Conservation (phyloP, 306 rosid genomes). For the Inga leiocalycina region DNA sequence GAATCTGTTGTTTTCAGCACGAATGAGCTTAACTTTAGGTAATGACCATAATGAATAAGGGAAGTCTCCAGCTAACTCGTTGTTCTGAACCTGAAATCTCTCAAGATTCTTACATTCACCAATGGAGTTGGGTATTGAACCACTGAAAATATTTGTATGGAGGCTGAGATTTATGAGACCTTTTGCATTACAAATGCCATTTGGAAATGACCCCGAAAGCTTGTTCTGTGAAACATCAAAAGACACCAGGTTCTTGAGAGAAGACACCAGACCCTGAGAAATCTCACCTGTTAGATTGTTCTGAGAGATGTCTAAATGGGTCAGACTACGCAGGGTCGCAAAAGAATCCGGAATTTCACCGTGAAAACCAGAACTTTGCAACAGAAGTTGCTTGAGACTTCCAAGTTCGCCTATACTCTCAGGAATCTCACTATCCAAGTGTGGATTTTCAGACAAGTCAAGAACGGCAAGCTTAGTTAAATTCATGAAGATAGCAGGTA, state of each 20-base stretch:
- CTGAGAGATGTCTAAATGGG: constrained; percentile 76
- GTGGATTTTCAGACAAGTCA: constrained; percentile 81
- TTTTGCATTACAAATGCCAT: constrained; percentile 64
- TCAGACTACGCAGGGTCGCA: constrained; percentile 57
- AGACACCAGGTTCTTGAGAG: constrained; percentile 74
- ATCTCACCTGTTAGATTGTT: constrained; percentile 79
- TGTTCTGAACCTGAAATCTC: constrained; percentile 92
- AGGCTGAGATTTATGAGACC: constrained; percentile 64
- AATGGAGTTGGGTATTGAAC: constrained; percentile 62
- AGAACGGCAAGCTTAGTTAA: constrained; percentile 71
- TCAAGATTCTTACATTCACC: constrained; percentile 76
- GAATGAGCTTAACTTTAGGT: constrained; percentile 78
- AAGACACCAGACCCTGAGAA: constrained; percentile 57
- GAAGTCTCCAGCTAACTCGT: constrained; percentile 76
- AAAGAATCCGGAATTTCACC: constrained; percentile 80
- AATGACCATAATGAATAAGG: constrained; percentile 75
- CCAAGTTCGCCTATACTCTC: constrained; percentile 67
- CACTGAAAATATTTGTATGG: constrained; percentile 72
- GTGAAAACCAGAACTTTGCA: constrained; percentile 84
- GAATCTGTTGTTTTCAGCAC: constrained; percentile 89
- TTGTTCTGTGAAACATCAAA: constrained; percentile 88
- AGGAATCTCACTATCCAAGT: constrained; percentile 86
- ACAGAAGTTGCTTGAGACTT: constrained; percentile 60
- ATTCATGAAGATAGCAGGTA: constrained; percentile 64
- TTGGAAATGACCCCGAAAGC: constrained; percentile 77